Conservation (phyloP, 129 eudicot genomes). For the Helichrysum umbraculigerum region DNA sequence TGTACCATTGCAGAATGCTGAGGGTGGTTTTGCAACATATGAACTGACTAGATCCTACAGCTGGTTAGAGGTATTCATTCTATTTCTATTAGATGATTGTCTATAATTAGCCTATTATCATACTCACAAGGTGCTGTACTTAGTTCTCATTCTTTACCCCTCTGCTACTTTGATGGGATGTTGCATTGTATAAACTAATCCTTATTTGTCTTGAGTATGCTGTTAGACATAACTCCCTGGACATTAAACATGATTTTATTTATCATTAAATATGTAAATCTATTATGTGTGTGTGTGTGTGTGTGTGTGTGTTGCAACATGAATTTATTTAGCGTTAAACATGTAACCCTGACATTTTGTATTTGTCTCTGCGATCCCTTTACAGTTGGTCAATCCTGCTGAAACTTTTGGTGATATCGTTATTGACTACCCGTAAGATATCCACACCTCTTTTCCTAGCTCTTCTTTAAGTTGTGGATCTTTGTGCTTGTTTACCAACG, state of each 20-base stretch:
- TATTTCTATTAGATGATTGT: constrained; percentile 5
- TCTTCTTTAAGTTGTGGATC: not conserved
- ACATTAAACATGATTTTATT: not conserved
- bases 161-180: too few species aligned
- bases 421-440: constrained; percentile 21
- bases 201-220: too few species aligned
- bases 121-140: not conserved
- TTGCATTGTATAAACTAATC: too few species aligned
- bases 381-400: constrained; percentile 88
- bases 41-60: constrained; percentile 92
- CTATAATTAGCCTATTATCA: not conserved
- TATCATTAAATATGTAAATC: constrained; percentile 5
- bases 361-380: constrained; percentile 15
- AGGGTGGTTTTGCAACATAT: constrained; percentile 94
- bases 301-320: not conserved
- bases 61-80: constrained; percentile 80
- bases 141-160: not conserved
- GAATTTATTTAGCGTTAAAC: not conserved
- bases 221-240: too few species aligned
- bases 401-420: constrained; percentile 90
- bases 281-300: not conserved
- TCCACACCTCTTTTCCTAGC: not conserved
- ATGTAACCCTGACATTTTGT: constrained; percentile 25
- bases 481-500: constrained; percentile 7
- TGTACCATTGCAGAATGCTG: constrained; percentile 56